Conservation (phyloP, 2,329 filamentous ascomycete genomes). For the Apiospora rasikravindrae region DNA sequence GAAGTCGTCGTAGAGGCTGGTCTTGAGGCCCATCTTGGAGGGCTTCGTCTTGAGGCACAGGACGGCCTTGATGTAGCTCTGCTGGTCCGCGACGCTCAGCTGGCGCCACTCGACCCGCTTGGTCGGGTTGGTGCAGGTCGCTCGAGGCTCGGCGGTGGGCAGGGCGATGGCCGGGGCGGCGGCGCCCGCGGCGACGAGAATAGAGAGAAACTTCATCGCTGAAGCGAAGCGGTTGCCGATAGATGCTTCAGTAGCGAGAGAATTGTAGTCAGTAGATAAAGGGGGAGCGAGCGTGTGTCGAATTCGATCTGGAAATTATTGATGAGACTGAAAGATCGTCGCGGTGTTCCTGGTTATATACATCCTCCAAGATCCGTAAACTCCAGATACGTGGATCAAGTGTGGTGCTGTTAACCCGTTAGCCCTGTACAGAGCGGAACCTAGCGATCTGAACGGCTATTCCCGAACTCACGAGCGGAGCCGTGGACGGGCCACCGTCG, state of each 20-base stretch:
- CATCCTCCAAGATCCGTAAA: not conserved
- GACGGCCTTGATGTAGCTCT: constrained; percentile 36
- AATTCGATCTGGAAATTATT: not conserved
- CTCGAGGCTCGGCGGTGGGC: not conserved
- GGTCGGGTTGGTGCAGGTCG: constrained; percentile 14
- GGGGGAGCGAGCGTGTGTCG: not conserved
- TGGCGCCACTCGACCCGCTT: constrained; percentile 27
- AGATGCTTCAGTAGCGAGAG: not conserved
- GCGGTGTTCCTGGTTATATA: constrained; percentile 1
- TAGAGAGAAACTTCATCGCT: not conserved
- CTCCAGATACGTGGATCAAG: not conserved
- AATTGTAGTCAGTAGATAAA: not conserved
- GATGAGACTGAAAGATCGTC: too few species aligned
- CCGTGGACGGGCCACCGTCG: not conserved
- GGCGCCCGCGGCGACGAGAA: not conserved
- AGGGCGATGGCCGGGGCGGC: not conserved
- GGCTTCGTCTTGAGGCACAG: constrained; percentile 35
- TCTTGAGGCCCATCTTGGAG: constrained; percentile 32
- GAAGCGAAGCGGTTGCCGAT: not conserved
- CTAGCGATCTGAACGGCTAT: not conserved
- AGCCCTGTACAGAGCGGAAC: not conserved
- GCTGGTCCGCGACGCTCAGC: constrained; percentile 19
- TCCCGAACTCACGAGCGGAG: not conserved
- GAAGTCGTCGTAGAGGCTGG: constrained; percentile 40
- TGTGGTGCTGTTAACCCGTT: not conserved